Percentiles rank a stretch among this genome's conserved stretches.
phyloP scores from a whole-genome alignment of 2,329 filamentous ascomycete genomes.

The Fusarium globosum region DNA sequence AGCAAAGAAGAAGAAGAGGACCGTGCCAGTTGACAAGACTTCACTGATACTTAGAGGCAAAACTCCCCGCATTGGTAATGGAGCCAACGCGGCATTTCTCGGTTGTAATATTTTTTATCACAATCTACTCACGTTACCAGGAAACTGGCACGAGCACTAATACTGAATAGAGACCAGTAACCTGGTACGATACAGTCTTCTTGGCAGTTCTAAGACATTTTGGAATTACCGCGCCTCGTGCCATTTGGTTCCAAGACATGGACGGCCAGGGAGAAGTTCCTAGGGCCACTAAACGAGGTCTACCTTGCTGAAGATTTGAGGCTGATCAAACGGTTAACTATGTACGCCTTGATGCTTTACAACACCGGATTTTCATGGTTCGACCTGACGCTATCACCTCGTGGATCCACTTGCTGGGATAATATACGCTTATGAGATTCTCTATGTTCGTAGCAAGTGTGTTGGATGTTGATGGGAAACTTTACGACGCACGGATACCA shows the following conservation, averaged over 20 bases:
- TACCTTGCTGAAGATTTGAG: not conserved
- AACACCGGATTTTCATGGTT: not conserved
- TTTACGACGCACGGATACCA: constrained; percentile 20
- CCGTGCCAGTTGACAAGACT: constrained; percentile 16
- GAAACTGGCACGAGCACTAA: not conserved
- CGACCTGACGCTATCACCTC: not conserved
- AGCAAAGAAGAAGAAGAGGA: constrained; percentile 11
- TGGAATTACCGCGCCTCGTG: constrained; percentile 7
- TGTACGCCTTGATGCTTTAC: constrained; percentile 15
- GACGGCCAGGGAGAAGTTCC: constrained; percentile 8
- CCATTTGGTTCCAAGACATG: constrained; percentile 8
- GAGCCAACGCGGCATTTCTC: constrained; percentile 15
- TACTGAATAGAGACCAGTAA: not conserved
- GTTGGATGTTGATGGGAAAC: not conserved
- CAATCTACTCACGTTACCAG: not conserved
- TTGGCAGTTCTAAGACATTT: constrained; percentile 13
- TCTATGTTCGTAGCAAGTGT: not conserved
- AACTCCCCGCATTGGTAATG: not conserved
- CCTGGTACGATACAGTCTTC: constrained; percentile 8
- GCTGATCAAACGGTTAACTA: constrained; percentile 6
- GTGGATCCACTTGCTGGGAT: constrained; percentile 8
- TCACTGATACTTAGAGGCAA: not conserved
- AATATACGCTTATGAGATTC: not conserved
- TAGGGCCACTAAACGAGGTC: constrained; percentile 14
- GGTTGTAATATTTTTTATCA: not conserved